These are phyloP conservation scores for Brassica rapa DNA, from an alignment of 345 rosid species.

Conservation along the genomic window DNA sequence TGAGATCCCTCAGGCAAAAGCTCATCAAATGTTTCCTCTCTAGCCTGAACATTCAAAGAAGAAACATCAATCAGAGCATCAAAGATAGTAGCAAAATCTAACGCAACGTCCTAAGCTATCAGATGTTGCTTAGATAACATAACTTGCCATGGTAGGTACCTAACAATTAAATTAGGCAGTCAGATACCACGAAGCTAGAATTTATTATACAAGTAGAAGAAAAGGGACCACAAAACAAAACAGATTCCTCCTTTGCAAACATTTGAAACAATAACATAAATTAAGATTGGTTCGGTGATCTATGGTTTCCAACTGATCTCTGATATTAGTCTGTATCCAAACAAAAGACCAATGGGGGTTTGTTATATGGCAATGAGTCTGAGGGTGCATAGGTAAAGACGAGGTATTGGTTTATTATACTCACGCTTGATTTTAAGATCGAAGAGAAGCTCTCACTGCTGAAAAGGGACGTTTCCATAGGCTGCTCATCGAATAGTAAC, in stretches of 20 bases:
- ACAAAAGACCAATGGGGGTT: not conserved
- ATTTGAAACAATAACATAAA: not conserved
- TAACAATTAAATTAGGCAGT: not conserved
- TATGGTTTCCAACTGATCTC: not conserved
- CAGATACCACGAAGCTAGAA: not conserved
- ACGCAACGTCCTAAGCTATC: slow-evolving; percentile 4
- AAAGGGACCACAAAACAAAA: not conserved
- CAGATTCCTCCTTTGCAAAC: not conserved
- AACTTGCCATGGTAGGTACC: not conserved
- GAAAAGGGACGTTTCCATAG: slow-evolving; percentile 51
- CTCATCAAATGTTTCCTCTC: slow-evolving; percentile 59
- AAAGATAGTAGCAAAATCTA: not conserved
- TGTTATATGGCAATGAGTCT: not conserved
- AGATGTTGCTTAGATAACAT: not conserved
- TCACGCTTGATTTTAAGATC: slow-evolving; percentile 71
- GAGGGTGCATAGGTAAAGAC: not conserved
- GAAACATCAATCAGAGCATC: slow-evolving; percentile 6
- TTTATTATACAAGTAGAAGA: slow-evolving; percentile 1
- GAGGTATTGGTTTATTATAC: slow-evolving; percentile 28
- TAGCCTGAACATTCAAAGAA: slow-evolving; percentile 54
- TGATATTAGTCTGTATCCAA: not conserved
- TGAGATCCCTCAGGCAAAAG: slow-evolving; percentile 55
- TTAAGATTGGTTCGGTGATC: not conserved
- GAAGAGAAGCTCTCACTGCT: slow-evolving; percentile 64
- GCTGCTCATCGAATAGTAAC: slow-evolving; percentile 74